Conservation (phyloP, 2,329 filamentous ascomycete genomes). For the Amylocarpus encephaloides region DNA sequence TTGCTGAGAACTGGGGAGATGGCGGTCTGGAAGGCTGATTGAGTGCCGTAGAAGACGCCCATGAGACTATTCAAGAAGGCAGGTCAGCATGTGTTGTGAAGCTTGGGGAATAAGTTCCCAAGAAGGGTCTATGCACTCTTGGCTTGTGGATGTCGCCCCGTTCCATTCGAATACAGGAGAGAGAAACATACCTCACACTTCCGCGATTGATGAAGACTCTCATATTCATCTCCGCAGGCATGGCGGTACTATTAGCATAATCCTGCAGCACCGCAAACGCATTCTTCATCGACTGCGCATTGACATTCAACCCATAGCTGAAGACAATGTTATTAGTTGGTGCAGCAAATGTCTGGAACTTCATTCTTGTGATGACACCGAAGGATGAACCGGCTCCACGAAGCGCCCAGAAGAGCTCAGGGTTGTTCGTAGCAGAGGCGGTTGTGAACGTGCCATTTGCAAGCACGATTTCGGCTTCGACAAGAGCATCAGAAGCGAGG, state of each 20-base stretch:
- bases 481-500: conserved; percentile 15
- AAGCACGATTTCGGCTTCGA: conserved; percentile 14
- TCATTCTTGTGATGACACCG: conserved; percentile 30
- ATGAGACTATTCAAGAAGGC: background rate
- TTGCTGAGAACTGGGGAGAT: conserved; percentile 9
- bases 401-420: conserved; percentile 42
- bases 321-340: conserved; percentile 31
- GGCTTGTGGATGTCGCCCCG: too few relatives aligned
- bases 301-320: conserved; percentile 6
- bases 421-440: conserved; percentile 36
- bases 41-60: conserved; percentile 16
- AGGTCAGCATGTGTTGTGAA: background rate
- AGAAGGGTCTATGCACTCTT: too few relatives aligned
- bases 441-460: conserved; percentile 23
- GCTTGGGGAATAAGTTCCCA: too few relatives aligned
- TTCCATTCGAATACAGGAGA: background rate
- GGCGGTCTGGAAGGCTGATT: conserved; percentile 9
- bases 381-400: conserved; percentile 32
- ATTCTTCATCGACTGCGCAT: conserved; percentile 2
- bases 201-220: conserved; percentile 9
- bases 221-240: conserved; percentile 17
- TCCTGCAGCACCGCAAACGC: conserved; percentile 8
- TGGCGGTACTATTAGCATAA: conserved; percentile 15
- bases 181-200: background rate
- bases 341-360: conserved; percentile 44